A percentile compares a stretch with the other conserved stretches of the same genome.
Conservation (phyloP, 257 asterid species). For the Petunia axillaris region DNA sequence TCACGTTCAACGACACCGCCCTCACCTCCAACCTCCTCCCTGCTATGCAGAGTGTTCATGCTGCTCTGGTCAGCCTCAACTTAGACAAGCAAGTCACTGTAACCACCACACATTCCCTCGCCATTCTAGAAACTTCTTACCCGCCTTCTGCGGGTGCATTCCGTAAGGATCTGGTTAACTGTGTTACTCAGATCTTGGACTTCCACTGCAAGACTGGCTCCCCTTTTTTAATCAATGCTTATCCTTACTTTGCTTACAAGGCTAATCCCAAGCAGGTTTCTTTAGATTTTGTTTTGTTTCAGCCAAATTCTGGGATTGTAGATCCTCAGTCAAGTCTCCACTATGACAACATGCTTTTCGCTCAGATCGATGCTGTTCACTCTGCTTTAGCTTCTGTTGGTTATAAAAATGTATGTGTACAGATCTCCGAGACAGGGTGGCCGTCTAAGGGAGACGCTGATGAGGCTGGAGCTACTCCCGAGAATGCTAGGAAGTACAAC, state of each 20-base stretch:
- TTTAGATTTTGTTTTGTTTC: constrained; percentile 66
- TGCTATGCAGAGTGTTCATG: constrained; percentile 69
- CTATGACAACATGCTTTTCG: constrained; percentile 77
- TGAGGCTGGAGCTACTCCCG: constrained; percentile 79
- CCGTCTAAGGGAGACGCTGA: constrained; percentile 84
- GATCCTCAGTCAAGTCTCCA: constrained; percentile 60
- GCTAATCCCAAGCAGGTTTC: constrained; percentile 62
- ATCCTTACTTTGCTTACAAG: constrained; percentile 86
- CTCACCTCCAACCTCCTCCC: constrained; percentile 65
- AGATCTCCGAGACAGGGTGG: constrained; percentile 95
- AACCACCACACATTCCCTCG: constrained; percentile 83
- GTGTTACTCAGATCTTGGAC: constrained; percentile 53
- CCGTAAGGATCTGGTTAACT: constrained; percentile 53
- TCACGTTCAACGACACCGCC: constrained; percentile 62
- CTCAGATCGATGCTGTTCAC: constrained; percentile 85
- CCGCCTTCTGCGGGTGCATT: constrained; percentile 85
- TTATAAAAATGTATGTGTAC: constrained; percentile 65
- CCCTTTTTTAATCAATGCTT: constrained; percentile 71
- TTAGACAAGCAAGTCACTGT: constrained; percentile 62
- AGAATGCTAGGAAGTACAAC: constrained; percentile 73
- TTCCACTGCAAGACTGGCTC: constrained; percentile 69
- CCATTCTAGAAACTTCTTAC: constrained; percentile 64
- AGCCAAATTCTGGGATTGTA: constrained; percentile 47
- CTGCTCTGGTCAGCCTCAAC: constrained; percentile 59
- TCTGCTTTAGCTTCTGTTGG: constrained; percentile 69